Evolutionary conservation across 345 rosid genomes (phyloP).

Genomic region (Linum trigynum): DNA sequence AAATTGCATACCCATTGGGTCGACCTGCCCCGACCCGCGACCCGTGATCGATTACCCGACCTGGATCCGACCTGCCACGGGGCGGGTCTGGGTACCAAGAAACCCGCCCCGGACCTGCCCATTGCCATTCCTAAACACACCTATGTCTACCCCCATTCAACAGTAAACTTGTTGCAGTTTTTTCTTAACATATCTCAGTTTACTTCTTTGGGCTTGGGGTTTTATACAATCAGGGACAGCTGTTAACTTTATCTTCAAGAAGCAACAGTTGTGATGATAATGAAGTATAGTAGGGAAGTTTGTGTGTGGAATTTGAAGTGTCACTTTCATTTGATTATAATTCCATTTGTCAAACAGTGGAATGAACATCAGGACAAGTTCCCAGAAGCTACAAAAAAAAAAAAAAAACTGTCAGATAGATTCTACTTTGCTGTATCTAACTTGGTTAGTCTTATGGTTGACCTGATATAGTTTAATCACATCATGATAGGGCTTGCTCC

Average conservation of each 20-base stretch:
- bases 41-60: no score
- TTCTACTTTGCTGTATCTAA: neutral
- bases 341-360: conserved; percentile 3
- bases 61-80: no score
- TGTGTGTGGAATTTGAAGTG: conserved; percentile 13
- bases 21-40: no score
- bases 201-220: no score
- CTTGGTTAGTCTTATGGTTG: conserved; percentile 11
- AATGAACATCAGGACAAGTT: conserved; percentile 7
- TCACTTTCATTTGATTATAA: conserved; percentile 6
- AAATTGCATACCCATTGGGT: no score
- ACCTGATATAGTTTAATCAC: conserved; percentile 5
- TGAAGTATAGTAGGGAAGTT: neutral
- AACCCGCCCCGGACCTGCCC: no score
- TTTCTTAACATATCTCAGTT: no score
- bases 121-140: no score
- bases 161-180: no score
- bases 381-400: conserved; percentile 14
- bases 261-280: neutral
- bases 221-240: no score
- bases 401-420: neutral
- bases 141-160: no score
- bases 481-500: conserved; percentile 3
- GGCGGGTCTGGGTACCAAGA: no score
- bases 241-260: neutral